phyloP scores from a whole-genome alignment of 2,329 filamentous ascomycete genomes.

The Alternaria incomplexa region DNA sequence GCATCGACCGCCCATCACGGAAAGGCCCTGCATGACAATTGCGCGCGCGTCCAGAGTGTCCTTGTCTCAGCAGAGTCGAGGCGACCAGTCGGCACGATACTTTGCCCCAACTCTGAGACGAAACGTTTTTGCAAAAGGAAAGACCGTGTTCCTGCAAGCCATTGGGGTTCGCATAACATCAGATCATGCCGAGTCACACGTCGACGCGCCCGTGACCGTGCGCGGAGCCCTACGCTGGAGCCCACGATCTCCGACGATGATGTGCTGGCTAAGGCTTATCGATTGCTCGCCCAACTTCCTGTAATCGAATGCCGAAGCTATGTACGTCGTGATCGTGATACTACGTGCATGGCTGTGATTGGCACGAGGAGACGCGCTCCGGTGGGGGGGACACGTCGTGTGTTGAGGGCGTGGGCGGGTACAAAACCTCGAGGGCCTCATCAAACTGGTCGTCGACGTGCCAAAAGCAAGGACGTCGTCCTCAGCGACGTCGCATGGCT shows the following conservation, averaged over 20 bases:
- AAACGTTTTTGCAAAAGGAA: conserved; percentile 18
- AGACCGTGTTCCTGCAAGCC: conserved; percentile 19
- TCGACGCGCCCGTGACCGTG: conserved; percentile 12
- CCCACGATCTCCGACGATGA: not conserved
- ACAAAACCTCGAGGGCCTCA: not conserved
- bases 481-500: not conserved
- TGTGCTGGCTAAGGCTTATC: not conserved
- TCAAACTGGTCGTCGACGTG: not conserved
- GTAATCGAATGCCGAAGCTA: not conserved
- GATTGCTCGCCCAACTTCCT: conserved; percentile 1
- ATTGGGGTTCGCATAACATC: conserved; percentile 24
- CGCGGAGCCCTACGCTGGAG: not conserved
- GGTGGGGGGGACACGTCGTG: not conserved
- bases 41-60: not conserved
- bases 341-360: conserved; percentile 27
- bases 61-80: not conserved
- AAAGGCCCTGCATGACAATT: conserved; percentile 16
- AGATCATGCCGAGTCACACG: conserved; percentile 21
- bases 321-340: conserved; percentile 18
- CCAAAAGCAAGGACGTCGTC: not conserved
- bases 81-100: not conserved
- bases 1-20: conserved; percentile 5
- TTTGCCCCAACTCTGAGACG: conserved; percentile 14
- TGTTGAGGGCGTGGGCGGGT: conserved; percentile 6
- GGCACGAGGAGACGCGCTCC: not conserved